Evolutionary conservation across 345 rosid species (phyloP).

Genomic region (Eucalyptus rudis): DNA sequence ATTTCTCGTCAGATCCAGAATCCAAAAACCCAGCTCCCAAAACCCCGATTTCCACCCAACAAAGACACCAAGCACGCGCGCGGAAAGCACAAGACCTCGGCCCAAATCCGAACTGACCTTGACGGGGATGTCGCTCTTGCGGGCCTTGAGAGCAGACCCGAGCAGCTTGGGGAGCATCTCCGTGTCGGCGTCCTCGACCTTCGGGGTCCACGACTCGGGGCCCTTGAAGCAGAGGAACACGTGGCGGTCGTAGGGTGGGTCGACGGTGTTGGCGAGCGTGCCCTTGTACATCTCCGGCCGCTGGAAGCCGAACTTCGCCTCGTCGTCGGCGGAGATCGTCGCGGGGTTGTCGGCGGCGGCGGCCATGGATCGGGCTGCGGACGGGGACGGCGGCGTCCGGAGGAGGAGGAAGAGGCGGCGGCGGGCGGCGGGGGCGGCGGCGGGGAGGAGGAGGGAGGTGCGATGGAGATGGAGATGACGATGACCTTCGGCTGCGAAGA

Average conservation of each 20-base stretch:
- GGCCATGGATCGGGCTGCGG: slow-evolving; percentile 24
- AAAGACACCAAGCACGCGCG: background rate
- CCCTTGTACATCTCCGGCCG: slow-evolving; percentile 68
- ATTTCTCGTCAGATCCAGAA: background rate
- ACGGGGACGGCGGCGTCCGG: background rate
- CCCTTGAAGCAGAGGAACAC: slow-evolving; percentile 53
- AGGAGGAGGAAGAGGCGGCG: background rate
- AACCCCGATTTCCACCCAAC: background rate
- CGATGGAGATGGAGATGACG: background rate
- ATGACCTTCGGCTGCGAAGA: background rate
- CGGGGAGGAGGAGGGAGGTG: background rate
- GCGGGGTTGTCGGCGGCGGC: slow-evolving; percentile 10
- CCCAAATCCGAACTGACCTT: slow-evolving; percentile 27
- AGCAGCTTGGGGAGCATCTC: slow-evolving; percentile 60
- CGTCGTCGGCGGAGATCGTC: slow-evolving; percentile 36
- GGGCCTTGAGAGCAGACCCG: slow-evolving; percentile 47
- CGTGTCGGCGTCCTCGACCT: slow-evolving; percentile 43
- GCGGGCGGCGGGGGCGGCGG: background rate
- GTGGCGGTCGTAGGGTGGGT: slow-evolving; percentile 65
- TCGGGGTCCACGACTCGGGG: slow-evolving; percentile 57
- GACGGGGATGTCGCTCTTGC: slow-evolving; percentile 38
- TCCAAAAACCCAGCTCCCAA: background rate
- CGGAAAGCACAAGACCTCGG: background rate
- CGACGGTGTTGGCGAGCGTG: slow-evolving; percentile 55
- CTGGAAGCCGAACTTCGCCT: slow-evolving; percentile 57